Evolutionary conservation across 192 early-diverging fungal species (phyloP).

Genomic region (Backusella tarrabulga): DNA sequence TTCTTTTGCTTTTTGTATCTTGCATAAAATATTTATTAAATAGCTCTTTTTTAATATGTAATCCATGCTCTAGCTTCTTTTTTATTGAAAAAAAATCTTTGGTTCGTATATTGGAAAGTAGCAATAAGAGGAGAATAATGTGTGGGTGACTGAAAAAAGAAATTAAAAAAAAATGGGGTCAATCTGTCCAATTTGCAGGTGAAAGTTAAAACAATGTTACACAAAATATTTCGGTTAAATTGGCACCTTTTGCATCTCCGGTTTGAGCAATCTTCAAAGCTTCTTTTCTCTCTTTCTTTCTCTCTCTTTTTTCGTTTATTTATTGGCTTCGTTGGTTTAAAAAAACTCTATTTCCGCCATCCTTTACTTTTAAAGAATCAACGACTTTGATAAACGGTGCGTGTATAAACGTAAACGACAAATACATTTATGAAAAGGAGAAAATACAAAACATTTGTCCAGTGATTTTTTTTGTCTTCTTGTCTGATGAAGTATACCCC

Average conservation of each 20-base stretch:
- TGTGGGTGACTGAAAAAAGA: background rate
- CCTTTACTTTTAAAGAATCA: too few relatives aligned
- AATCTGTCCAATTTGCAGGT: background rate
- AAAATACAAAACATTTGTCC: background rate
- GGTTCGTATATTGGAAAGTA: background rate
- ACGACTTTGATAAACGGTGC: too few relatives aligned
- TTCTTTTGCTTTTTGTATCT: background rate
- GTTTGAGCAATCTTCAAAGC: background rate
- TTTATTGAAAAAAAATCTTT: background rate
- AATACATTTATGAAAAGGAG: background rate
- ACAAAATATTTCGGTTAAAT: background rate
- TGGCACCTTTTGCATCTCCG: background rate
- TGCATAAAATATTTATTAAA: background rate
- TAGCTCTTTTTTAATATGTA: background rate
- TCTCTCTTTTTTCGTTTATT: background rate
- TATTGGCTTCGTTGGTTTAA: background rate
- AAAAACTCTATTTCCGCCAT: too few relatives aligned
- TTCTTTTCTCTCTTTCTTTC: background rate
- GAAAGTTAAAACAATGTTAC: background rate
- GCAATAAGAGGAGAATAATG: background rate
- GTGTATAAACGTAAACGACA: too few relatives aligned
- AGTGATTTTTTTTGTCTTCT: background rate
- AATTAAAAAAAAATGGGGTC: constrained; percentile 6
- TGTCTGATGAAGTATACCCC: background rate
- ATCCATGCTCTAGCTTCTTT: background rate